Evolutionary conservation across 2,329 filamentous ascomycete genomes (phyloP), one percentile per base, ranked within the genome.

Genomic region (Aureobasidium sp.): DNA sequence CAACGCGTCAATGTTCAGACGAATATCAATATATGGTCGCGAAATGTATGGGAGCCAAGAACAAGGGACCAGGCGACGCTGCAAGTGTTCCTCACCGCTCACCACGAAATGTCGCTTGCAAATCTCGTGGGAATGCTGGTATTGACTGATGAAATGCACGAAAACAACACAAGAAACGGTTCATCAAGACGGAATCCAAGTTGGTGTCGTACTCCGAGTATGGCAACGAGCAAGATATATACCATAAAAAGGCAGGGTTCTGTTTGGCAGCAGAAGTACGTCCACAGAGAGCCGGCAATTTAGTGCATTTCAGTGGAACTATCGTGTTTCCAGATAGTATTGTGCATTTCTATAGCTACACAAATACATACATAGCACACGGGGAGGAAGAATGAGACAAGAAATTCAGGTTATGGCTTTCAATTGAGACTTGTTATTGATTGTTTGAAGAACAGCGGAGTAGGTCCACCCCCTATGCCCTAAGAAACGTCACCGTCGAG

Each of bases 61-160:
- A 23, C 41, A 36, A 10, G 55, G 39, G 34, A 8, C 26, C n/a
- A 17, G 17, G 20, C 37, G 55, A 47, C 37, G 52, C 47, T 29
- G 32, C 56, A 46, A 44, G 44, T 50, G 44, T 59, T 23, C 56
- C 56, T 59, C 44, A 50, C 56, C 56, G 56, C 56, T 41, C 13
- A n/a, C 20, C 56, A 36, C 26, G 36, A 37, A 37, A 13, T 4
- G 26, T 57, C 37, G 36, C 42, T 59, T 59, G 56, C 56, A 59
- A 41, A 59, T 59, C 8, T 59, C 26, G 13, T 50, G 56, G 46
- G 56, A 59, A 52, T 50, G 6, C 34, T 17, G 27, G 4, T 50
- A 20, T 47, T 29, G 44, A 27, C 5, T 17, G 5, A 47, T 27
- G 17, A 6, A 37, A 37, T 37, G 5, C 23, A 26, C 44, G 29